Evolutionary conservation across 2,329 filamentous ascomycete genomes (phyloP).

Genomic region (Xylariaceae sp.): DNA sequence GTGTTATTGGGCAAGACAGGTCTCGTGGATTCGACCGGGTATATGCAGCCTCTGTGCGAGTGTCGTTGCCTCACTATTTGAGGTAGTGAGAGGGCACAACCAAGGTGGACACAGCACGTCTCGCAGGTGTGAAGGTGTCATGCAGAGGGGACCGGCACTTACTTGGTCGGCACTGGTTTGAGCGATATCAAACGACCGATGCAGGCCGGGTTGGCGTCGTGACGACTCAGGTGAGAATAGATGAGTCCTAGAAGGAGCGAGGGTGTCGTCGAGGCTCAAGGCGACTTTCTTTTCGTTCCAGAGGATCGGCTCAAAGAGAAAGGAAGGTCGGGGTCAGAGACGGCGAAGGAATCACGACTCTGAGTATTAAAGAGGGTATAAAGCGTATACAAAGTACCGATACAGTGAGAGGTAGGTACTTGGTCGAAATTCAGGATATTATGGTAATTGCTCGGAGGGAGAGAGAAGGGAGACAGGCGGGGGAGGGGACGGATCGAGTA

Average conservation of each 20-base stretch:
- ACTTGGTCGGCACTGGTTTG: constrained; percentile 23
- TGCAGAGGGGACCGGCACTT: constrained; percentile 17
- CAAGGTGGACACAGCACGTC: constrained; percentile 10
- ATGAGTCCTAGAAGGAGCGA: constrained; percentile 31
- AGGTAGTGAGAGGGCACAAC: constrained; percentile 18
- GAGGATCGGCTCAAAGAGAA: neutral
- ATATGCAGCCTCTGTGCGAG: constrained; percentile 22
- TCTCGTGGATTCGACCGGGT: constrained; percentile 20
- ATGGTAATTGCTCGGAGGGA: constrained; percentile 4
- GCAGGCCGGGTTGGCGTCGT: constrained; percentile 22
- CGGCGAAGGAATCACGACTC: neutral
- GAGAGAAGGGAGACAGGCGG: constrained; percentile 9
- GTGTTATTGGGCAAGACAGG: constrained; percentile 19
- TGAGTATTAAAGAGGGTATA: constrained; percentile 19
- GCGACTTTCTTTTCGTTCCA: constrained; percentile 7
- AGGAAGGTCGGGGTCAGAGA: neutral
- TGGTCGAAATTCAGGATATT: neutral
- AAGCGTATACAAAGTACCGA: neutral
- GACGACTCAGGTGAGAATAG: constrained; percentile 22
- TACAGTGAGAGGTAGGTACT: too few relatives aligned
- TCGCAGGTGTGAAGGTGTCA: constrained; percentile 12
- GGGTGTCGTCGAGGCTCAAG: constrained; percentile 13
- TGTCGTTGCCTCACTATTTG: constrained; percentile 16
- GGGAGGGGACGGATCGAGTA: constrained; percentile 12
- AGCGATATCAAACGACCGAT: constrained; percentile 11